Percentiles rank a stretch among this genome's conserved stretches.
These are phyloP conservation scores for Pontederia paniculata DNA, from an alignment of 176 grass and related monocot species.

Conservation along the genomic window DNA sequence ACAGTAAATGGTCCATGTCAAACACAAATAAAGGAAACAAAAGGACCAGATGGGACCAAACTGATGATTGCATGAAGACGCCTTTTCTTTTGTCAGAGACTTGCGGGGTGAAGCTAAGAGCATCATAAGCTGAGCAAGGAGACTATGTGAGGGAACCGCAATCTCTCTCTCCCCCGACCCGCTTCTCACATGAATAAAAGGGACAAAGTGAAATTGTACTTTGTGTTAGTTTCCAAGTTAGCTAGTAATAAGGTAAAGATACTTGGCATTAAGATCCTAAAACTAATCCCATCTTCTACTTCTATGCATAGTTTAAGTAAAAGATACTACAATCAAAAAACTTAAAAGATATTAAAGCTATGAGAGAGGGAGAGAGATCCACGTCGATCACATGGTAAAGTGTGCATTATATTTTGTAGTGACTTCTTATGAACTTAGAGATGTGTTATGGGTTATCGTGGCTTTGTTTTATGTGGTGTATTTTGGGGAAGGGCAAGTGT, in stretches of 20 bases:
- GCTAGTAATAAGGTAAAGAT: no score
- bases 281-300: no score
- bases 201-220: conserved; percentile 14
- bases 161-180: background rate
- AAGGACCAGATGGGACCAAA: background rate
- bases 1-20: no score
- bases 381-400: conserved; percentile 6
- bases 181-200: no score
- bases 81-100: conserved; percentile 5
- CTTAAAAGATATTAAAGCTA: conserved; percentile 12
- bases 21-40: background rate
- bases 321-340: background rate
- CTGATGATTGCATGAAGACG: background rate
- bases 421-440: background rate
- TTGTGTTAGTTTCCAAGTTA: no score
- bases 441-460: no score
- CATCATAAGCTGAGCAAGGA: conserved; percentile 13
- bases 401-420: background rate
- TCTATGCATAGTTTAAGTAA: no score
- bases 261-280: no score
- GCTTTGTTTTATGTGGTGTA: conserved; percentile 11
- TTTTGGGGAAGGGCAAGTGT: background rate
- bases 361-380: conserved; percentile 11
- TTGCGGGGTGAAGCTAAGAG: background rate
- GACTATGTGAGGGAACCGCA: conserved; percentile 20